Evolutionary conservation across 208 protist species (phyloP).

Genomic region (Herpetomonas samuelpessoai): DNA sequence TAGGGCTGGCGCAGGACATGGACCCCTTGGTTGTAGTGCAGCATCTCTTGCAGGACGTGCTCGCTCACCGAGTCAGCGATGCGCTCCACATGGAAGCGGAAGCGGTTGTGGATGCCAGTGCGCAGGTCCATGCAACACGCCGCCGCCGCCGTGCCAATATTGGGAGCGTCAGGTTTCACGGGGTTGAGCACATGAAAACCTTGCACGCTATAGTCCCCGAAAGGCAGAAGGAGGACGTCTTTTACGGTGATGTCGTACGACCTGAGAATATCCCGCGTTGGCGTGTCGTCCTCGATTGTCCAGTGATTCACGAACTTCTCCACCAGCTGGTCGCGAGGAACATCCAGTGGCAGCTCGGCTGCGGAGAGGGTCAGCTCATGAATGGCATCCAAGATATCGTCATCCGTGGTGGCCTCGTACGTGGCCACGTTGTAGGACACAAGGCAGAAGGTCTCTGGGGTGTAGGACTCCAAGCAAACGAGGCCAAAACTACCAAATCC

Average conservation of each 20-base stretch:
- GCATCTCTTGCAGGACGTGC: conserved; percentile 73
- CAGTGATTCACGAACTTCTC: conserved; percentile 67
- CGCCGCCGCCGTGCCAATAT: conserved; percentile 76
- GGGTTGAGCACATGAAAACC: conserved; percentile 77
- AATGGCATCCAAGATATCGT: conserved; percentile 80
- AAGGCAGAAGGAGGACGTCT: conserved; percentile 68
- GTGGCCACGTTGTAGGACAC: conserved; percentile 70
- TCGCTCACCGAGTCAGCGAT: conserved; percentile 85
- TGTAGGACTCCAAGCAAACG: conserved; percentile 84
- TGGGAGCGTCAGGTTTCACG: conserved; percentile 66
- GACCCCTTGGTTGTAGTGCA: conserved; percentile 81
- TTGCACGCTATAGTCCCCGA: conserved; percentile 83
- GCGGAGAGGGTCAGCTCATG: conserved; percentile 87
- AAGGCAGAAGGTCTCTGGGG: conserved; percentile 82
- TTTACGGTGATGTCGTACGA: conserved; percentile 62
- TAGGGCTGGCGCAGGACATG: conserved; percentile 87
- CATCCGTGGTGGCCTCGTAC: conserved; percentile 52
- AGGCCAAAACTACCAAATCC: conserved; percentile 71
- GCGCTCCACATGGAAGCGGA: conserved; percentile 88
- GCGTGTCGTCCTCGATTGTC: conserved; percentile 67
- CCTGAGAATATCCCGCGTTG: conserved; percentile 40
- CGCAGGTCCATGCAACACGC: conserved; percentile 86
- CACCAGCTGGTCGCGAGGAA: conserved; percentile 37
- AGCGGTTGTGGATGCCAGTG: conserved; percentile 89
- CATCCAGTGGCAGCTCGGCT: conserved; percentile 79